A percentile compares a stretch with the other conserved stretches of the same genome.
Conservation (phyloP, 805 yeast species). For the Dipodascus geniculatus region DNA sequence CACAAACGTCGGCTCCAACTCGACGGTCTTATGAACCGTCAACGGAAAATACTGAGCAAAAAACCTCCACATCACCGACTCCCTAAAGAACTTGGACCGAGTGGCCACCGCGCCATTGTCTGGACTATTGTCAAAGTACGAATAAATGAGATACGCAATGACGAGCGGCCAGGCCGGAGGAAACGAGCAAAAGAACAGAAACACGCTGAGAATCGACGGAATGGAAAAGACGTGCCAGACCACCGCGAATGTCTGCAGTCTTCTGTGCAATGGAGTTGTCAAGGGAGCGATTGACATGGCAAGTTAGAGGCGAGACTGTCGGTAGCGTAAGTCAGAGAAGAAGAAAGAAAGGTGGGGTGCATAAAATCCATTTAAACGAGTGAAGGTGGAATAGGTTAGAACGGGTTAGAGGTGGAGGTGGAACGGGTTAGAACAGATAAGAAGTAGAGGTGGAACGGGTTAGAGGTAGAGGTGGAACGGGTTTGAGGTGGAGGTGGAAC, state of each 20-base stretch:
- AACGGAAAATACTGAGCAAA: constrained; percentile 79
- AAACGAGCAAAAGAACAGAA: constrained; percentile 45
- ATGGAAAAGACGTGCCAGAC: constrained; percentile 66
- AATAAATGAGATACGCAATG: constrained; percentile 51
- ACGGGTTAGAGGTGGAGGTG: no score
- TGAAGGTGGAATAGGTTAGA: neutral
- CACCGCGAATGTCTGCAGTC: constrained; percentile 57
- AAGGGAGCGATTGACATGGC: constrained; percentile 1
- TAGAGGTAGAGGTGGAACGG: no score
- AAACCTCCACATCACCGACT: constrained; percentile 50
- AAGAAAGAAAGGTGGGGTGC: neutral
- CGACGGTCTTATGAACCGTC: constrained; percentile 50
- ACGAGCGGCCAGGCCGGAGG: constrained; percentile 58
- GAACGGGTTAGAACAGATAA: no score
- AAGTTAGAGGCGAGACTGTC: no score
- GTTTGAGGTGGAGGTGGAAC: no score
- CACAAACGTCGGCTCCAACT: constrained; percentile 61
- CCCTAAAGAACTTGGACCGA: constrained; percentile 48
- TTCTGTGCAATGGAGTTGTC: constrained; percentile 23
- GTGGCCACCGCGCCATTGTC: constrained; percentile 58
- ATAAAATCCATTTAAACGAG: neutral
- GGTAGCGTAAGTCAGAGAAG: neutral
- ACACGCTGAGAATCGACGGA: constrained; percentile 34
- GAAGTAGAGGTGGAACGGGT: no score
- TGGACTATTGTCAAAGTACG: constrained; percentile 51